phyloP scores from a whole-genome alignment of 495 filamentous ascomycete species.

The Zalerion maritima region DNA sequence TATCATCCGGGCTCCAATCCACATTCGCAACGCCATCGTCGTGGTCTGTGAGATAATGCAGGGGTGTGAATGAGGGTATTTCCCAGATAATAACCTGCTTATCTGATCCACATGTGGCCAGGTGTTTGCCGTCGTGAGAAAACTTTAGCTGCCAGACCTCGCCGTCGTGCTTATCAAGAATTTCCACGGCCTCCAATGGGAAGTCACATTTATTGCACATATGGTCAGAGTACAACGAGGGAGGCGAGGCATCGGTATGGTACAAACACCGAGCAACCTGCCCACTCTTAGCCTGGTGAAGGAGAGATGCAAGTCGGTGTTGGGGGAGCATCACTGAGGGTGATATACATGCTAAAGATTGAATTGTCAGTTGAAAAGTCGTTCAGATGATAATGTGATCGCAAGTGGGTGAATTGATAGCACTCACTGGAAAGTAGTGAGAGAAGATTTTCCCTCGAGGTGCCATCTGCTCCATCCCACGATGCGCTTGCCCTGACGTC shows the following conservation, averaged over 20 bases:
- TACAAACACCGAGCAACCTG: slow-evolving; percentile 78
- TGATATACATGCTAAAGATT: slow-evolving; percentile 63
- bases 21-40: slow-evolving; percentile 54
- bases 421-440: slow-evolving; percentile 70
- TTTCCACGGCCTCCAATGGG: slow-evolving; percentile 47
- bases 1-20: slow-evolving; percentile 85
- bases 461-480: slow-evolving; percentile 75
- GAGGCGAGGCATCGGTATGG: slow-evolving; percentile 66
- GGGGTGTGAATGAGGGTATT: slow-evolving; percentile 47
- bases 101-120: slow-evolving; percentile 73
- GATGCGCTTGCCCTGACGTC: slow-evolving; percentile 67
- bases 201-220: slow-evolving; percentile 68
- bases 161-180: slow-evolving; percentile 60
- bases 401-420: slow-evolving; percentile 1
- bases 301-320: slow-evolving; percentile 72
- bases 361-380: slow-evolving; percentile 9
- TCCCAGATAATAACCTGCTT: slow-evolving; percentile 69
- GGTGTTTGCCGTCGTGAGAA: slow-evolving; percentile 71
- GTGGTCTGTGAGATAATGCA: slow-evolving; percentile 52
- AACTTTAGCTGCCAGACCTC: slow-evolving; percentile 88
- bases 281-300: slow-evolving; percentile 64
- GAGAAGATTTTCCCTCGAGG: slow-evolving; percentile 62
- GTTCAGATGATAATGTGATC: slow-evolving; percentile 1
- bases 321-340: slow-evolving; percentile 98
- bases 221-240: slow-evolving; percentile 83